A percentile compares a stretch with the other conserved stretches of the same genome.
These are phyloP conservation scores for Blastobotrys raffinosifermentans DNA, from an alignment of 1,139 yeast genomes.

Conservation along the genomic window DNA sequence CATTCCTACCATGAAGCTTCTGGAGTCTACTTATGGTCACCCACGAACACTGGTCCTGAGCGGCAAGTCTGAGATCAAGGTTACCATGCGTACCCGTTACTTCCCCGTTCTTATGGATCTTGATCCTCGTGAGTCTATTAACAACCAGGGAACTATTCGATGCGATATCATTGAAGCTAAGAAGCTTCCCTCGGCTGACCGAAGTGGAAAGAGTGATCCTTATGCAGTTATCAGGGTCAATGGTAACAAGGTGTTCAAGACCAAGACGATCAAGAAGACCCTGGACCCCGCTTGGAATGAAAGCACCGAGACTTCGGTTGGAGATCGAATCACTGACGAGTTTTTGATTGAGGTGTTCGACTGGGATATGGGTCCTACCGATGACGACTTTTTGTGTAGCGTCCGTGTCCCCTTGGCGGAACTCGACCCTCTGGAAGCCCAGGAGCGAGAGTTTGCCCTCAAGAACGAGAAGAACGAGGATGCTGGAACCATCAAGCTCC, in stretches of 20 bases:
- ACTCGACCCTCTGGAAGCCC: slow-evolving; percentile 51
- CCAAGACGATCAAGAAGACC: slow-evolving; percentile 79
- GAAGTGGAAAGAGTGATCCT: slow-evolving; percentile 92
- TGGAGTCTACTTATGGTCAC: slow-evolving; percentile 57
- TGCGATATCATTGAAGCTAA: slow-evolving; percentile 60
- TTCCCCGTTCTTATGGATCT: slow-evolving; percentile 64
- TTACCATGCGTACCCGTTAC: slow-evolving; percentile 67
- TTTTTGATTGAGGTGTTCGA: slow-evolving; percentile 61
- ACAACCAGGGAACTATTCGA: slow-evolving; percentile 69
- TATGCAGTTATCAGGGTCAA: slow-evolving; percentile 63
- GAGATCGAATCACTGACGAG: slow-evolving; percentile 55
- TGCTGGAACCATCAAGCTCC: slow-evolving; percentile 36
- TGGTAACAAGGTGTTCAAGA: slow-evolving; percentile 58
- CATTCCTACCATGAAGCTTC: slow-evolving; percentile 61
- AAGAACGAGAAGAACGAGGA: slow-evolving; percentile 44
- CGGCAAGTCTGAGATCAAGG: slow-evolving; percentile 37
- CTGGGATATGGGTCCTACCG: slow-evolving; percentile 89
- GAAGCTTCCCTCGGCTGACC: slow-evolving; percentile 75
- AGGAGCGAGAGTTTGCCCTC: slow-evolving; percentile 51
- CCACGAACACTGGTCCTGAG: slow-evolving; percentile 53
- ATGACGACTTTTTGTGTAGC: slow-evolving; percentile 73
- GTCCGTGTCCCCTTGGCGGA: slow-evolving; percentile 56
- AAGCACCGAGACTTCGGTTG: slow-evolving; percentile 45
- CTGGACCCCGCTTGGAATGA: slow-evolving; percentile 87
- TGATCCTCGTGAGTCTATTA: slow-evolving; percentile 69